Evolutionary conservation across 495 filamentous ascomycete genomes (phyloP), one percentile per base, ranked within the genome.

Genomic region (Corynascus novoguineensis): DNA sequence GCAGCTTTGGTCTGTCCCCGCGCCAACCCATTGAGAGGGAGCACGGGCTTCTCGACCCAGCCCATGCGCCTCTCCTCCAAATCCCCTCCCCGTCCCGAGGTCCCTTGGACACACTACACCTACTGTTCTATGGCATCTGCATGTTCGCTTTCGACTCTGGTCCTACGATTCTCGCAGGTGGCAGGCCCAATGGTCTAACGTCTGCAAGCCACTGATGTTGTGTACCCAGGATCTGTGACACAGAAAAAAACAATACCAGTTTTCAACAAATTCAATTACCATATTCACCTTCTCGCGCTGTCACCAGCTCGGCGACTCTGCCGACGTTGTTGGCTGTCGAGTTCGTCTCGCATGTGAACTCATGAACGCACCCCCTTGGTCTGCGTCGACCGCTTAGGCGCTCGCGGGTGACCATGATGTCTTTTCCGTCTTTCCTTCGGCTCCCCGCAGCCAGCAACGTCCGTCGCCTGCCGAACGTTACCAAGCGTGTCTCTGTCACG

Each of bases 381-480:
- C 46, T 64, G 61, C 59, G 53, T 60, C 34, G 58, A 63, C 56
- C 44, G 65, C 64, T 58, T 38, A 35, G 53, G 38, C 57, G 50
- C 56, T 51, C 50, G 66, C 51, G 40, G 56, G 44, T 60, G 48
- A 35, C 42, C 60, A 64, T 62, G 51, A 65, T 67, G 63, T 58
- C 64, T 25, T 57, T n/a, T n/a, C n/a, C 47, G 53, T 57, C 57
- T 22, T 41, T 64, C 32, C 55, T 67, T 32, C 64, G 62, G 47
- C 66, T 66, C 25, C 56, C 57, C 3, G 29, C 67, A 62, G 66
- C 59, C 57, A 45, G 35, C 49, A 64, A 67, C 57, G 48, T 59
- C 34, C 51, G 64, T 21, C 52, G 53, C 27, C 55, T 55, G 32
- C 59, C 58, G 31, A 60, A 48, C 19, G 25, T 55, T 19, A 55